phyloP scores from a whole-genome alignment of 805 yeast genomes.

The Candida easanensis region DNA sequence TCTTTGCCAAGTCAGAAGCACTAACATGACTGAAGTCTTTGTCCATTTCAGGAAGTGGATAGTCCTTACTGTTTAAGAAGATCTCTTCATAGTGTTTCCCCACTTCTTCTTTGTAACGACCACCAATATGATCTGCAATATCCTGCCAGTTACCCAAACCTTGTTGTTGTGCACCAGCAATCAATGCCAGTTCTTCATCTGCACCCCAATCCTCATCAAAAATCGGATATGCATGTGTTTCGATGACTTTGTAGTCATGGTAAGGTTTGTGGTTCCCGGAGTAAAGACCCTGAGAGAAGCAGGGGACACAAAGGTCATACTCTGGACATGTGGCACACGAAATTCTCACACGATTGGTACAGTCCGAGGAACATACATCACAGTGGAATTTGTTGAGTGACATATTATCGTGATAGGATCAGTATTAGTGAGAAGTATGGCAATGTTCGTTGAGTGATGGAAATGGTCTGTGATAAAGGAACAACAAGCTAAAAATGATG shows the following conservation, averaged over 20 bases:
- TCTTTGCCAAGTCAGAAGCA: slow-evolving; percentile 65
- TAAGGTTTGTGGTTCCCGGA: slow-evolving; percentile 89
- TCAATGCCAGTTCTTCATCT: slow-evolving; percentile 85
- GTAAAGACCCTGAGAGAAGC: slow-evolving; percentile 81
- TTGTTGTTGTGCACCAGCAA: slow-evolving; percentile 87
- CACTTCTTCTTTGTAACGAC: slow-evolving; percentile 88
- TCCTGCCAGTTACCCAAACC: slow-evolving; percentile 99
- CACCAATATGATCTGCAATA: slow-evolving; percentile 94
- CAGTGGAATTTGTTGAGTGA: slow-evolving; percentile 68
- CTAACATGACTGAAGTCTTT: slow-evolving; percentile 59
- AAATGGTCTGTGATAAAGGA: too few species aligned
- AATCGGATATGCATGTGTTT: slow-evolving; percentile 93
- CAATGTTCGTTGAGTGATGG: too few species aligned
- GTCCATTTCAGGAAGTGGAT: slow-evolving; percentile 88
- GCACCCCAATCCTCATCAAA: slow-evolving; percentile 96
- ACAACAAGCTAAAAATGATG: too few species aligned
- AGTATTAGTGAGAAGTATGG: too few species aligned
- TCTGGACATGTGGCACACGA: slow-evolving; percentile 91
- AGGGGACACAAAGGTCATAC: slow-evolving; percentile 96
- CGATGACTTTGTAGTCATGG: slow-evolving; percentile 89
- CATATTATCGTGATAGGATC: too few species aligned
- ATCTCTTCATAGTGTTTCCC: slow-evolving; percentile 73
- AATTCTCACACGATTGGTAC: slow-evolving; percentile 87
- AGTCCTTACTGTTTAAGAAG: slow-evolving; percentile 65
- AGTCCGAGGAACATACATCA: slow-evolving; percentile 94